Base-by-base conservation (phyloP, 768 basidiomycete species). In the Mrakia blollopis region DNA sequence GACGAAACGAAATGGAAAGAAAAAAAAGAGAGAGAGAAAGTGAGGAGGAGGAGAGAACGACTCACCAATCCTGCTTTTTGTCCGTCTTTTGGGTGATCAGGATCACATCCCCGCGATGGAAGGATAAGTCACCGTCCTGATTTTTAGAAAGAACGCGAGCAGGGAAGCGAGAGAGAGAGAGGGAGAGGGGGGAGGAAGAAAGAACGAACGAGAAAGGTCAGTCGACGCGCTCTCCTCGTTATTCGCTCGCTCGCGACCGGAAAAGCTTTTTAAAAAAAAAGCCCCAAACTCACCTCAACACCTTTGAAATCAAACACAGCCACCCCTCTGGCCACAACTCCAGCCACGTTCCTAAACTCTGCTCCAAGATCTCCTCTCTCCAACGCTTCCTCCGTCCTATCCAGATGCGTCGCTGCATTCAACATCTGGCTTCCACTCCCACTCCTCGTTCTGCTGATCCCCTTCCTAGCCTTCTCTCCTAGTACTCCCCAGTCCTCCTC, bases 401-500 rank as follows among this genome's bases (percentile, higher is more conserved):
- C 39, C 14, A 61, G 18, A 32, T 28, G 37, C 47, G 21, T 50
- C 37, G 62, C 44, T 3, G 10, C 13, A 6, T 30, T 68, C 2
- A 60, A 41, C 25, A 68, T 14, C 50, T 52, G 50, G 14, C n/a
- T 47, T 21, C 62, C 72, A 39, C 61, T 73, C 18, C 76, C 76
- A 32, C 62, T 67, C n/a, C 71, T 41, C 6, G 76, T 77, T 39
- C 76, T 37, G 3, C 32, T 63, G 6, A 77, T 52, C 7, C 76
- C 76, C 25, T 37, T 63, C 25, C 76, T 41, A 1, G 76, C 72
- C n/a, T 65, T 63, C 13, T 61, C 11, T 30, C 76, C 76, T 8
- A 77, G 57, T 2, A 63, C 44, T 11, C 61, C 52, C 71, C 71
- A 77, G 52, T 77, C 76, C 39, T 77, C 76, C 35, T 73, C 72